Evolutionary conservation across 1,139 yeast genomes (phyloP), one percentile per base, ranked within the genome.

Genomic region (Yamadazyma siamensis): DNA sequence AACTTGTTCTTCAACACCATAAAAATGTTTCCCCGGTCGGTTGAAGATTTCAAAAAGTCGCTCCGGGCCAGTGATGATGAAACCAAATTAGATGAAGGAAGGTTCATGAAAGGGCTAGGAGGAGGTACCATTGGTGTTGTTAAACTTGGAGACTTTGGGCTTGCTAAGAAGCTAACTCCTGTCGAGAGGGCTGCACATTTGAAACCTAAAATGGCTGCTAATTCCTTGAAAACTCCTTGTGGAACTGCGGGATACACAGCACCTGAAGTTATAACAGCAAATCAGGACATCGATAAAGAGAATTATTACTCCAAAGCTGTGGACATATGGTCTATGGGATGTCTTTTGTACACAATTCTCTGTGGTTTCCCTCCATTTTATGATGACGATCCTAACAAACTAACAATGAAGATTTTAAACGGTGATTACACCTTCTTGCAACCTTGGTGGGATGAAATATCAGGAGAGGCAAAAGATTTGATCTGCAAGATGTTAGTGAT

Each of bases 361-460:
- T 88, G 96, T 62, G 97, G 97, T 4, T 89, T 89, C 59, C 97
- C 97, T 2, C 97, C 97, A 13, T 89, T 89, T 54, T 89, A 86
- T 59, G 96, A 89, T 54, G 96, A 88, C 44, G 77, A 80, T 47
- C 80, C 85, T 40, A 86, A 83, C 42, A 72, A 74, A n/a, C 61
- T 89, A 40, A 85, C 96, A 1, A 77, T 74, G 45, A 88, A 88
- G 54, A 94, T 89, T 25, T 78, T 94, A 9, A 69, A 69, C 32
- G 96, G 96, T 16, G 84, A 86, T 46, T 89, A 72, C 53, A 80
- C 84, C 11, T 89, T 88, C 54, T 63, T 89, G 36, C 66, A 77
- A 35, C 97, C 97, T 0, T 89, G 97, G 97, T 89, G 97, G 97
- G 96, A 89, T 56, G 96, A 89, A 47, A 83, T 89, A 25, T 75